Conservation (phyloP, 2,329 filamentous ascomycete species). For the Acephala macrosclerotiorum region DNA sequence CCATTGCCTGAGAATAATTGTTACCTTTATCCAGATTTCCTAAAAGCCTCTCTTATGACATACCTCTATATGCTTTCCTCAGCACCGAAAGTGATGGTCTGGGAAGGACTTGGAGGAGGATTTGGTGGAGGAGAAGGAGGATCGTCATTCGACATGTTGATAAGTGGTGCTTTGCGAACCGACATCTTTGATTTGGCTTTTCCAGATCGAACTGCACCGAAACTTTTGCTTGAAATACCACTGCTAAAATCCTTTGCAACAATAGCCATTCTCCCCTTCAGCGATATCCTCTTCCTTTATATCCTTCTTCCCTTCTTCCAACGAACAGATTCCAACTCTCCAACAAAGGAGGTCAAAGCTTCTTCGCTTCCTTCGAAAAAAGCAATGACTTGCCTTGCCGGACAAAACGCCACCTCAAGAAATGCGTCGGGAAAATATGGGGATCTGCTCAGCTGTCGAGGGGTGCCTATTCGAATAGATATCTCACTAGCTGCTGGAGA, state of each 20-base stretch:
- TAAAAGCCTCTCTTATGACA: neutral
- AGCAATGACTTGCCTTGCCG: conserved; percentile 1
- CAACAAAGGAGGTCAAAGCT: neutral
- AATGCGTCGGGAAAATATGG: too few relatives aligned
- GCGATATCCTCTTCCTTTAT: conserved; percentile 4
- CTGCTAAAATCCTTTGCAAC: conserved; percentile 16
- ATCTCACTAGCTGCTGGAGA: conserved; percentile 1
- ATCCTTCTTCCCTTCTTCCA: neutral
- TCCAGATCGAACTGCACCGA: neutral
- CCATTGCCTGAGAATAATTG: too few relatives aligned
- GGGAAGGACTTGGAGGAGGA: conserved; percentile 48
- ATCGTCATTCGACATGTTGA: conserved; percentile 46
- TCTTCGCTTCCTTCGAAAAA: conserved; percentile 12
- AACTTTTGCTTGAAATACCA: neutral
- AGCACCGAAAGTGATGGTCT: conserved; percentile 20
- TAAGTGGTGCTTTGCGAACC: neutral
- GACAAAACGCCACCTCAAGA: conserved; percentile 2
- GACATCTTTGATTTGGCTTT: conserved; percentile 1
- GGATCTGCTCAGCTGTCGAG: conserved; percentile 10
- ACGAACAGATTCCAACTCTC: neutral
- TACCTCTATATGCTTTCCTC: conserved; percentile 24
- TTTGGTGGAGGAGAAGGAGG: conserved; percentile 50
- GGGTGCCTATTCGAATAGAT: neutral
- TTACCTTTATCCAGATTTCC: too few relatives aligned
- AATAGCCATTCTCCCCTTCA: conserved; percentile 19